phyloP scores from a whole-genome alignment of 1,284 basidiomycete genomes.

The Peniophora sp. region DNA sequence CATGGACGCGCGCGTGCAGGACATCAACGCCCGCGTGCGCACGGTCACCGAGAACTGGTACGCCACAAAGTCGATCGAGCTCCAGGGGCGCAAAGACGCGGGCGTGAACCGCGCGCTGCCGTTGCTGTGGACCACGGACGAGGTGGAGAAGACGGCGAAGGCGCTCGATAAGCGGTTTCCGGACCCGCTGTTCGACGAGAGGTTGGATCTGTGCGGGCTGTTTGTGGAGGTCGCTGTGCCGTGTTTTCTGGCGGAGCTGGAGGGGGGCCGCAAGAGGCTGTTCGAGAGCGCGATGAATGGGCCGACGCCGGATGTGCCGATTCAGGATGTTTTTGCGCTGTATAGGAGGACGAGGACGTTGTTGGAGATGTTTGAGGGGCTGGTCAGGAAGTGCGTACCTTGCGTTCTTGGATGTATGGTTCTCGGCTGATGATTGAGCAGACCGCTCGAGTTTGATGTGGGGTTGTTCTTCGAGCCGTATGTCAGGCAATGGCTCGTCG shows the following conservation, averaged over 20 bases:
- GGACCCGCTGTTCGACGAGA: slow-evolving; percentile 57
- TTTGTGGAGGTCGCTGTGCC: slow-evolving; percentile 71
- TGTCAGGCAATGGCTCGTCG: slow-evolving; percentile 85
- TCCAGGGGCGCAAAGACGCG: slow-evolving; percentile 46
- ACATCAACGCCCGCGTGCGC: slow-evolving; percentile 65
- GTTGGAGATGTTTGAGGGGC: slow-evolving; percentile 73
- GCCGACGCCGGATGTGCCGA: slow-evolving; percentile 70
- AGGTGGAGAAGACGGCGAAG: slow-evolving; percentile 84
- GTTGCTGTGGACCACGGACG: slow-evolving; percentile 76
- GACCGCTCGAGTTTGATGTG: slow-evolving; percentile 57
- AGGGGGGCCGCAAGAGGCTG: slow-evolving; percentile 60
- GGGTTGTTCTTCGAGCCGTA: slow-evolving; percentile 81
- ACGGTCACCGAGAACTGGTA: slow-evolving; percentile 66
- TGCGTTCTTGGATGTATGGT: not conserved
- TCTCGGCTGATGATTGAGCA: slow-evolving; percentile 25
- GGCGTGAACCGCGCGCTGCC: slow-evolving; percentile 77
- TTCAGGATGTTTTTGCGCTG: slow-evolving; percentile 84
- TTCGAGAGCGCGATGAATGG: slow-evolving; percentile 76
- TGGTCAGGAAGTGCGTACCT: slow-evolving; percentile 66
- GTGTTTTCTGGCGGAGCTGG: slow-evolving; percentile 69
- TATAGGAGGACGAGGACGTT: slow-evolving; percentile 73
- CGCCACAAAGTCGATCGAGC: slow-evolving; percentile 60
- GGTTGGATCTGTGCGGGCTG: slow-evolving; percentile 75
- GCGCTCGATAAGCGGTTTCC: slow-evolving; percentile 80
- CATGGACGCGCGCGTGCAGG: slow-evolving; percentile 52